Conservation (phyloP, 805 yeast genomes). For the Metschnikowia gruessii region DNA sequence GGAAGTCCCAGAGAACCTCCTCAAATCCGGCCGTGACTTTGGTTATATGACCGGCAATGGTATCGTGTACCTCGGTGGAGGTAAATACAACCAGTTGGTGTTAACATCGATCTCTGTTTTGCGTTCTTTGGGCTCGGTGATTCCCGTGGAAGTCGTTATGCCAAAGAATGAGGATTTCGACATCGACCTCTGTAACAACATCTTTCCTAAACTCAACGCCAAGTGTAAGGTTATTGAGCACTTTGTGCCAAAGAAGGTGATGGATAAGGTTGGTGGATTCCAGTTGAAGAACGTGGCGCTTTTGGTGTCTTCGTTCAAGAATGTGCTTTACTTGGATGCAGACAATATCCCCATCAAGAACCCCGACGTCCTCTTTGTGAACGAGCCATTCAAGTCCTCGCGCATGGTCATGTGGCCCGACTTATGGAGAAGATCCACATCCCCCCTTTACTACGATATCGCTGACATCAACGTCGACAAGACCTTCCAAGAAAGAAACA, state of each 20-base stretch:
- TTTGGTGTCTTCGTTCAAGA: slow-evolving; percentile 35
- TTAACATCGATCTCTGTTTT: slow-evolving; percentile 33
- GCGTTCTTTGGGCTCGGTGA: slow-evolving; percentile 31
- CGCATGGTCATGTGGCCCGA: slow-evolving; percentile 41
- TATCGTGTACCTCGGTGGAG: slow-evolving; percentile 41
- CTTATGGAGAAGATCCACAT: slow-evolving; percentile 40
- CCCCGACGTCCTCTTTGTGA: slow-evolving; percentile 36
- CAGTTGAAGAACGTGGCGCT: slow-evolving; percentile 39
- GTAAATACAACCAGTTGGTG: slow-evolving; percentile 33
- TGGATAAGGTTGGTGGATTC: slow-evolving; percentile 27
- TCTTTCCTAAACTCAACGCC: slow-evolving; percentile 35
- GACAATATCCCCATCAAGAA: slow-evolving; percentile 37
- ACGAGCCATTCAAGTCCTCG: slow-evolving; percentile 29
- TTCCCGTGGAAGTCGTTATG: slow-evolving; percentile 39
- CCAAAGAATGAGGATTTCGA: slow-evolving; percentile 34
- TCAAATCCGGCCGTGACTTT: slow-evolving; percentile 17
- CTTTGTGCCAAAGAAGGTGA: slow-evolving; percentile 25
- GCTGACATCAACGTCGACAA: slow-evolving; percentile 28
- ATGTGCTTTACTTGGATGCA: slow-evolving; percentile 38
- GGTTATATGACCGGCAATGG: slow-evolving; percentile 38
- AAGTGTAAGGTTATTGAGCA: slow-evolving; percentile 48
- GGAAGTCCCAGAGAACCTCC: slow-evolving; percentile 23
- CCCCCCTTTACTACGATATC: slow-evolving; percentile 36
- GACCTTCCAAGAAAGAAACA: slow-evolving; percentile 23
- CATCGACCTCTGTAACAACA: slow-evolving; percentile 30